Conservation (phyloP, 352 stramenopile species). For the Globisporangium acanthophoron region DNA sequence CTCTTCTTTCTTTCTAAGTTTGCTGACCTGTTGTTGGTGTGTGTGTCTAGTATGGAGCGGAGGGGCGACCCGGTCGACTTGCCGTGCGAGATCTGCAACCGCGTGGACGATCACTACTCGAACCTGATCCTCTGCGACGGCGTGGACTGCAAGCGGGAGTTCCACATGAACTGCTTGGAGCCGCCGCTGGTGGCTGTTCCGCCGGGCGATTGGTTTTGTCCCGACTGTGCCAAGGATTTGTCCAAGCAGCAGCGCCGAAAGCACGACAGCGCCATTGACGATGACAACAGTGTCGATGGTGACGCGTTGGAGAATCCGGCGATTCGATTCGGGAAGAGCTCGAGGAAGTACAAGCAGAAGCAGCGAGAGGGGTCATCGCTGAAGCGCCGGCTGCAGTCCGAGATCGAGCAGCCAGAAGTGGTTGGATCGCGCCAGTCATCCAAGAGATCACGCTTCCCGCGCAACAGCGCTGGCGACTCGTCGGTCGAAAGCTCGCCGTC, state of each 20-base stretch:
- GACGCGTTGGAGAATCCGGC: slow-evolving; percentile 9
- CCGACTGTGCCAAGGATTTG: slow-evolving; percentile 45
- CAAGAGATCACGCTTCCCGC: slow-evolving; percentile 43
- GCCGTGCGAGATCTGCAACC: slow-evolving; percentile 79
- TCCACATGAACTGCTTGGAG: slow-evolving; percentile 81
- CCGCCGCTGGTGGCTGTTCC: slow-evolving; percentile 61
- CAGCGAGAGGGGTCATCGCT: slow-evolving; percentile 30
- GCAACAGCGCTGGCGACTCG: slow-evolving; percentile 21
- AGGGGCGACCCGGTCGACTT: slow-evolving; percentile 62
- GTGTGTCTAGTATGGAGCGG: slow-evolving; percentile 51
- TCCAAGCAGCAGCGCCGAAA: slow-evolving; percentile 24
- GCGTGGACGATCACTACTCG: slow-evolving; percentile 76
- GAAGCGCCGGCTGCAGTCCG: slow-evolving; percentile 50
- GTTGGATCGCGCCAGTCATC: slow-evolving; percentile 25
- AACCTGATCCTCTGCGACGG: slow-evolving; percentile 83
- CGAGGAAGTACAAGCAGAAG: slow-evolving; percentile 61
- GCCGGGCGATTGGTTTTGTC: slow-evolving; percentile 75
- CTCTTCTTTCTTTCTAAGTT: neutral
- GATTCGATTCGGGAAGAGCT: slow-evolving; percentile 13
- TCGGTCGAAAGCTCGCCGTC: slow-evolving; percentile 38
- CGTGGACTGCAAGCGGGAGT: slow-evolving; percentile 76
- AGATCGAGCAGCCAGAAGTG: slow-evolving; percentile 3
- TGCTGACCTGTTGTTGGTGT: neutral
- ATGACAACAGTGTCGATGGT: slow-evolving; percentile 7
- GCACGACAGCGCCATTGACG: slow-evolving; percentile 14